Base-by-base conservation (phyloP, 2,329 filamentous ascomycete genomes). In the Pezicula carpinea region DNA sequence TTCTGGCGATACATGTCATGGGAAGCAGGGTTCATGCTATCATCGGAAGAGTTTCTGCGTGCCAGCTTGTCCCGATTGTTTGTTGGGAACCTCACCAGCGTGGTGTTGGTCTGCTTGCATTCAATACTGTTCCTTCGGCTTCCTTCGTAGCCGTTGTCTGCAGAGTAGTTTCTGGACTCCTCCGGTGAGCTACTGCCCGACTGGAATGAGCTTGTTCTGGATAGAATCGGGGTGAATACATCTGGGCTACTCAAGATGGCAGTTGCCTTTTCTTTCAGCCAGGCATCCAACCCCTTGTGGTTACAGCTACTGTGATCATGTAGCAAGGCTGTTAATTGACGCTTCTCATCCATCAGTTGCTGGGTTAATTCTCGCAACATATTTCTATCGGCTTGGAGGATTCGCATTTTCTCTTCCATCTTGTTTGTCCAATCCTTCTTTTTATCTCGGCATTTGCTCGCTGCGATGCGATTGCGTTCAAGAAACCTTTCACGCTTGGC, bases 361-460 rank as follows among this genome's bases (percentile, higher is more conserved):
- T 14, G 19, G 22, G 26, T 10, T 3, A 14, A 11, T 11, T 40
- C n/a, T n/a, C 22, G 10, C 21, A 40, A n/a, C 14, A 21, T 21
- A 4, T 40, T 40, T 23, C 38, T 22, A 8, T 40, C 38, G 17
- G 38, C 18, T 23, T 40, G 38, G n/a, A 23, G 22, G 13, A 22
- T n/a, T 22, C 38, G 18, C 10, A 40, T 19, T 23, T 23, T 21
- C 7, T 40, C 38, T 26, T 40, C 38, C 38, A 40, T 8, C 22
- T 23, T 22, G 15, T 40, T 33, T 66, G 68, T 44, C 32, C 23
- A 44, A 47, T 72, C 69, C 66, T 77, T 77, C 65, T 77, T 77
- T 66, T 87, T 87, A 59, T 84, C 78, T 4, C 85, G 79, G 59
- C 85, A 89, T 60, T 88, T 88, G 62, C 81, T 85, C 1, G 85